A percentile compares a stretch with the other conserved stretches of the same genome.
Evolutionary conservation across 768 basidiomycete genomes (phyloP).

Genomic region (Suillus cothurnatus): DNA sequence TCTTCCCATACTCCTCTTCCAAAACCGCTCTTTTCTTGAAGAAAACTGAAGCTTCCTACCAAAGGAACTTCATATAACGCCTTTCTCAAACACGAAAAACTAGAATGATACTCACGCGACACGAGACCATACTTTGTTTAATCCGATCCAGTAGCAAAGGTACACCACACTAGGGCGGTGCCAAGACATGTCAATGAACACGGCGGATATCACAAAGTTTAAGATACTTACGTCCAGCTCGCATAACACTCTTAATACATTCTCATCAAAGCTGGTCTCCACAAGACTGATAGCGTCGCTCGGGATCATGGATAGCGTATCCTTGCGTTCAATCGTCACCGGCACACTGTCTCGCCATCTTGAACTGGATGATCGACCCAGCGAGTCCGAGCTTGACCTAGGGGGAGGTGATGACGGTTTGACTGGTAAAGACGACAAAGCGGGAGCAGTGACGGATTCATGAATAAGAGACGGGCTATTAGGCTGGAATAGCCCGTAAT

Average conservation of each 20-base stretch:
- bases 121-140: slow-evolving; percentile 95
- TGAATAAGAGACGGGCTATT: slow-evolving; percentile 9
- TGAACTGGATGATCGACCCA: too few species aligned
- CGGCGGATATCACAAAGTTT: slow-evolving; percentile 7
- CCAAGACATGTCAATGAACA: slow-evolving; percentile 15
- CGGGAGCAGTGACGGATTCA: too few species aligned
- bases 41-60: slow-evolving; percentile 88
- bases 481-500: slow-evolving; percentile 39
- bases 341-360: too few species aligned
- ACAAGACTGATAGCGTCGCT: slow-evolving; percentile 24
- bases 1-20: slow-evolving; percentile 94
- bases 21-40: slow-evolving; percentile 91
- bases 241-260: slow-evolving; percentile 29
- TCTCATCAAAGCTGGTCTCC: too few species aligned
- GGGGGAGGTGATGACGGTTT: too few species aligned
- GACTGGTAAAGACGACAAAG: too few species aligned
- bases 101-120: slow-evolving; percentile 60
- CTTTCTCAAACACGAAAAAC: background rate
- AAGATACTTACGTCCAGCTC: slow-evolving; percentile 81
- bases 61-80: slow-evolving; percentile 18
- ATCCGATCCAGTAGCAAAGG: slow-evolving; percentile 93
- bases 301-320: too few species aligned
- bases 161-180: slow-evolving; percentile 74
- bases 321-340: too few species aligned
- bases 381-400: slow-evolving; percentile 57